These are phyloP conservation scores for Funneliformis mosseae DNA, from an alignment of 192 early-diverging fungal genomes.

Conservation along the genomic window DNA sequence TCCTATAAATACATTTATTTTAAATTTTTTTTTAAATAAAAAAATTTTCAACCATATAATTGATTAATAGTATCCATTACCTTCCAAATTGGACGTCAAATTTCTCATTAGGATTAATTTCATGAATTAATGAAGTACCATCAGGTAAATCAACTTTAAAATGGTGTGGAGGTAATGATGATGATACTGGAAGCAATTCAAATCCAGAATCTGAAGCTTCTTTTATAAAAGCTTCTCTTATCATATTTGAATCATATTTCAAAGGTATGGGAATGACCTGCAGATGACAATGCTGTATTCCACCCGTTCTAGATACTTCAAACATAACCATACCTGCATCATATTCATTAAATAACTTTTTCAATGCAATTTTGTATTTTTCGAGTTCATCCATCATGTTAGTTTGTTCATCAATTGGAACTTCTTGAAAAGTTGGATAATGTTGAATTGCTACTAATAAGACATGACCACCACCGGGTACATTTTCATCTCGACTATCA, in stretches of 20 bases:
- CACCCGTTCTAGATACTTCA: conserved; percentile 66
- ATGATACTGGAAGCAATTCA: not conserved
- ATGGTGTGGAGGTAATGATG: conserved; percentile 31
- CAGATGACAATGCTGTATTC: conserved; percentile 63
- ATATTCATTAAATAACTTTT: conserved; percentile 54
- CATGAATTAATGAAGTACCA: conserved; percentile 48
- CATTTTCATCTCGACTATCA: conserved; percentile 37
- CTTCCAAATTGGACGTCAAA: conserved; percentile 85
- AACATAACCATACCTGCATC: conserved; percentile 71
- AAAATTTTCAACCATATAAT: no score
- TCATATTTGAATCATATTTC: conserved; percentile 37
- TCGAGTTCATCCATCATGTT: conserved; percentile 54
- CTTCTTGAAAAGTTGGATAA: conserved; percentile 48
- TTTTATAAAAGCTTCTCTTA: conserved; percentile 45
- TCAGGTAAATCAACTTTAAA: conserved; percentile 63
- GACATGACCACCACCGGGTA: conserved; percentile 84
- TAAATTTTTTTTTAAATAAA: not conserved
- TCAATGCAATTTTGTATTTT: conserved; percentile 59
- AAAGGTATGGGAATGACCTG: conserved; percentile 70
- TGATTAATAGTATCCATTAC: conserved; percentile 28
- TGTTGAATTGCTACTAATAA: conserved; percentile 63
- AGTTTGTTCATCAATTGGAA: conserved; percentile 41
- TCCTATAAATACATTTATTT: conserved; percentile 38
- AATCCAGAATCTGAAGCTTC: conserved; percentile 39
- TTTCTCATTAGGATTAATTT: conserved; percentile 42